Evolutionary conservation across 306 rosid genomes (phyloP), one percentile per base, ranked within the genome.

Genomic region (Glycine tomentella): DNA sequence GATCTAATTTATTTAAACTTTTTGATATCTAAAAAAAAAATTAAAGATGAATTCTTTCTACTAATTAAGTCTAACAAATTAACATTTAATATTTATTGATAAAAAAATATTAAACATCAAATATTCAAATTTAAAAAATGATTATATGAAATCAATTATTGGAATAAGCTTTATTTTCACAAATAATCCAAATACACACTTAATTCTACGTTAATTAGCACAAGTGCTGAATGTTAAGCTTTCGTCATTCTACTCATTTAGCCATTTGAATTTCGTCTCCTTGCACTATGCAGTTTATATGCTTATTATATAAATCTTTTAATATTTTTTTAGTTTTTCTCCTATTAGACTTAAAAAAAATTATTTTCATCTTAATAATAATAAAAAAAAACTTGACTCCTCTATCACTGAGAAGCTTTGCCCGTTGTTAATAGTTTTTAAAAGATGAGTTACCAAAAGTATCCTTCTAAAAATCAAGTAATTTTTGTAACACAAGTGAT

Each of bases 381-480:
- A n/a, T n/a, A 20, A 11, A 9, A 34, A 14, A 40, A 13, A 49
- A 55, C 14, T 25, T 78, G 69, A 6, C 57, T 66, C 56, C 44
- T 34, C 5, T 57, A 7, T 42, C 3, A 3, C 40, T 6, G 40
- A 58, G 31, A 44, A 57, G 33, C 42, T 74, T 11, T 14, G 4
- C 2, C 69, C 44, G 9, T 58, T 16, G 3, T 17, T 3, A 74
- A 15, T 16, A 74, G 7, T 17, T 57, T 78, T 65, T 53, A 52
- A 7, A n/a, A 14, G 40, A 48, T 53, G 63, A 40, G 46, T n/a
- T 72, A 34, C 65, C 34, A 73, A 36, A 55, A 73, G 59, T 69
- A 11, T 40, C 40, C 48, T 42, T 11, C 20, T 12, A 68, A 25
- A 14, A 78, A 12, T 53, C 3, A 40, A 52, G 9, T 20, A 11